Conservation (phyloP, 306 rosid species). For the Luffa acutangula region DNA sequence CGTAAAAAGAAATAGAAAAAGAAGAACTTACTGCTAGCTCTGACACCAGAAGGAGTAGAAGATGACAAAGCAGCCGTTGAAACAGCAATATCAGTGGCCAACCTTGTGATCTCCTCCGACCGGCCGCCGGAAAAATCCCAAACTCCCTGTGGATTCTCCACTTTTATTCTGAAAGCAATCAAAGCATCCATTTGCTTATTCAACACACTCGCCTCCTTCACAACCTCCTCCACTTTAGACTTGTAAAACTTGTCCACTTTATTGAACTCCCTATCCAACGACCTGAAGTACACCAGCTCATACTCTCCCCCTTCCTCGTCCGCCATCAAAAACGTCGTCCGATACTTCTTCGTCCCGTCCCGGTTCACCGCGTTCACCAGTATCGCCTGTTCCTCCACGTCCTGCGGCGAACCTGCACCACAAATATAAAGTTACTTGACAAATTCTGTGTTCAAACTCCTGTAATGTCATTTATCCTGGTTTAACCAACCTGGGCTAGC, state of each 20-base stretch:
- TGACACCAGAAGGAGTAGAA: neutral
- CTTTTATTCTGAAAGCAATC: constrained; percentile 56
- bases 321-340: constrained; percentile 39
- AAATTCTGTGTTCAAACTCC: no score
- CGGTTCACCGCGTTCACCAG: constrained; percentile 2
- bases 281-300: constrained; percentile 44
- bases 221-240: constrained; percentile 42
- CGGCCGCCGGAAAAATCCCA: neutral
- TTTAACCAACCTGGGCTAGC: neutral
- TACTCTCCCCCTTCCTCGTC: constrained; percentile 54
- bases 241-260: constrained; percentile 44
- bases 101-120: neutral
- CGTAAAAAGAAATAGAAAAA: no score
- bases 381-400: neutral
- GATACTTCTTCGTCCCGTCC: constrained; percentile 14
- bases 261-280: constrained; percentile 49
- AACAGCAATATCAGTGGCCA: constrained; percentile 1
- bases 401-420: neutral
- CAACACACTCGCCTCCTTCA: constrained; percentile 45
- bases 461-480: no score
- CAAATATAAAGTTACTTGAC: no score
- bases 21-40: neutral
- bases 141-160: constrained; percentile 33
- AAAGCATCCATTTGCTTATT: constrained; percentile 66
- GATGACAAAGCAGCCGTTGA: neutral